A percentile compares a stretch with the other conserved stretches of the same genome.
Evolutionary conservation across 1,284 basidiomycete species (phyloP).

Genomic region (Boletellus deceptivus): DNA sequence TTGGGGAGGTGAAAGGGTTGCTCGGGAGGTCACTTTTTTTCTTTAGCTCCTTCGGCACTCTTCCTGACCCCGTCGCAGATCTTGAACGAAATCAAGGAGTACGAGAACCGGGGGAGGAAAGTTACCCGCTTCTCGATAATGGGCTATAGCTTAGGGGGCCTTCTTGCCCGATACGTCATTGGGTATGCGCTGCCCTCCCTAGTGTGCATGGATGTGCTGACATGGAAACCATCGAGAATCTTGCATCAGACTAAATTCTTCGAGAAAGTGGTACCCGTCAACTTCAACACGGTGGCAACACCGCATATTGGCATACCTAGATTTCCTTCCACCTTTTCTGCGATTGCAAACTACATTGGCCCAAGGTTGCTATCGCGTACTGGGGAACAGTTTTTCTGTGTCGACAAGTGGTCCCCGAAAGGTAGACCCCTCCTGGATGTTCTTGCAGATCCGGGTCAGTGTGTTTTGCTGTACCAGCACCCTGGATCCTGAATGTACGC

Average conservation of each 20-base stretch:
- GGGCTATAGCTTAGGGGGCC: constrained; percentile 81
- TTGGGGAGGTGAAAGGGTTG: constrained; percentile 67
- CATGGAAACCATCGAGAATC: constrained; percentile 38
- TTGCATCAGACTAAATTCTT: constrained; percentile 72
- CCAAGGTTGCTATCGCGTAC: constrained; percentile 79
- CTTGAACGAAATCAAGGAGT: constrained; percentile 46
- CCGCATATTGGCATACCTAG: constrained; percentile 72
- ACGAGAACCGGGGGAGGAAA: constrained; percentile 50
- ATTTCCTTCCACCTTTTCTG: constrained; percentile 62
- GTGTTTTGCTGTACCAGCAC: not conserved
- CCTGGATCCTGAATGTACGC: constrained; percentile 11
- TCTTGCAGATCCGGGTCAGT: constrained; percentile 81
- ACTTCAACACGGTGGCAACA: constrained; percentile 82
- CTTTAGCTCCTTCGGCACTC: not conserved
- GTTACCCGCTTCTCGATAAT: constrained; percentile 70
- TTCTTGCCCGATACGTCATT: constrained; percentile 75
- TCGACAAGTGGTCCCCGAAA: constrained; percentile 70
- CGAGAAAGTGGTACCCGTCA: constrained; percentile 61
- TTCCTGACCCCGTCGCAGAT: constrained; percentile 40
- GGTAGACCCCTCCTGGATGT: constrained; percentile 76
- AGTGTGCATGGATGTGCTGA: constrained; percentile 3
- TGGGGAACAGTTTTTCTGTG: constrained; percentile 77
- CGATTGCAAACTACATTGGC: constrained; percentile 58
- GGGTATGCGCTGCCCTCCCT: constrained; percentile 44
- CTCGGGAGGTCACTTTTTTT: constrained; percentile 52